Evolutionary conservation across 176 grass and related monocot species (phyloP).

Genomic region (Bothriochloa decipiens): DNA sequence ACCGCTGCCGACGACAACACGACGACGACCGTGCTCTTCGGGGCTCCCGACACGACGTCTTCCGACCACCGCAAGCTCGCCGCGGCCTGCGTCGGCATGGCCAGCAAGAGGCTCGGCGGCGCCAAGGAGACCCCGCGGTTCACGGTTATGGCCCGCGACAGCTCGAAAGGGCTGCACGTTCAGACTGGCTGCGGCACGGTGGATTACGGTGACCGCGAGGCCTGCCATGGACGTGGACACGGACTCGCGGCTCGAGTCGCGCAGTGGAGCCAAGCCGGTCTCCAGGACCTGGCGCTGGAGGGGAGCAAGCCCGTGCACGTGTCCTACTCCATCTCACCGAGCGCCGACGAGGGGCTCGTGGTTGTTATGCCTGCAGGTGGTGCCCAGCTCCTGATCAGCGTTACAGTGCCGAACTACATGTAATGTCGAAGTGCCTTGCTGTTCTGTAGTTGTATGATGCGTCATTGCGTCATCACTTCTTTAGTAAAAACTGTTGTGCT

Average conservation of each 20-base stretch:
- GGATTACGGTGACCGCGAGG: neutral
- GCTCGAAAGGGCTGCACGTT: conserved; percentile 38
- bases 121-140: conserved; percentile 9
- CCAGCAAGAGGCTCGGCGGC: conserved; percentile 19
- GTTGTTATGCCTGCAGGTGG: conserved; percentile 48
- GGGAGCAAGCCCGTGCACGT: conserved; percentile 56
- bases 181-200: neutral
- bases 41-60: neutral
- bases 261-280: conserved; percentile 61
- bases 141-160: conserved; percentile 43
- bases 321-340: conserved; percentile 41
- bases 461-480: neutral
- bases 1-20: neutral
- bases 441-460: neutral
- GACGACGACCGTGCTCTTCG: conserved; percentile 55
- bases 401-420: conserved; percentile 30
- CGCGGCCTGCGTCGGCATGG: conserved; percentile 46
- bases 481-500: too few species aligned
- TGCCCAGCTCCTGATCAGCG: conserved; percentile 46
- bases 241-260: neutral
- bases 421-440: neutral
- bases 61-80: conserved; percentile 42
- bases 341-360: conserved; percentile 48
- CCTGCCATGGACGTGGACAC: neutral
- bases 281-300: conserved; percentile 58